Evolutionary conservation across 1,139 yeast genomes (phyloP), one percentile per base, ranked within the genome.

Genomic region (Yarrowia galli): DNA sequence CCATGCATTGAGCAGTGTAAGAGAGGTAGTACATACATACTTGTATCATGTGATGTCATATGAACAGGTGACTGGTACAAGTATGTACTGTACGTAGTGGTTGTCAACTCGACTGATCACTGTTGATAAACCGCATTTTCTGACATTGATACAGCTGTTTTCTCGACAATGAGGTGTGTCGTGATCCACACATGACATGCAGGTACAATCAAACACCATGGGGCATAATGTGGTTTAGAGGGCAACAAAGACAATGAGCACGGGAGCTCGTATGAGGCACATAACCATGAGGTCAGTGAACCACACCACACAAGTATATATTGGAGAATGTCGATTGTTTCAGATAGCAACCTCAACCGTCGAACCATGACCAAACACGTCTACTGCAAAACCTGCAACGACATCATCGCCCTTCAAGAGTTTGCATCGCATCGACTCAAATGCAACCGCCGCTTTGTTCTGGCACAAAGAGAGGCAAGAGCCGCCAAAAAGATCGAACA

Each of bases 381-480:
- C 28, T 51, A 51, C 32, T 51, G 58, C 43, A 42, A 51, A 16
- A 20, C 42, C 5, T 51, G 58, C 43, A 51, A 51, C 42, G 58
- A 51, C 12, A 51, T 51, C 58, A 51, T 51, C 2, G 28, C 58
- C 0, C 4, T 35, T 22, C 25, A 51, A 25, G 43, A 35, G 28
- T 51, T 51, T 20, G 32, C 42, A 5, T 28, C 58, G 3, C 58
- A 51, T 22, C 42, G 58, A 2, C 28, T 35, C 6, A 51, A 20
- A 8, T 51, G 58, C 42, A 51, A 35, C 28, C 42, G 58, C 2
- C 58, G 58, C 8, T 51, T 51, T 10, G 43, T 35, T 20, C 28
- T 51, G 8, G 23, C 22, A 10, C 58, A 51, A 23, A 20, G 58
- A 51, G 43, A 51, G 22, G 43, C 42, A 12, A 7, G 15, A 4